A percentile compares a stretch with the other conserved stretches of the same genome.
Evolutionary conservation across 331 rosid species (phyloP).

Genomic region (Quercus tomentella): DNA sequence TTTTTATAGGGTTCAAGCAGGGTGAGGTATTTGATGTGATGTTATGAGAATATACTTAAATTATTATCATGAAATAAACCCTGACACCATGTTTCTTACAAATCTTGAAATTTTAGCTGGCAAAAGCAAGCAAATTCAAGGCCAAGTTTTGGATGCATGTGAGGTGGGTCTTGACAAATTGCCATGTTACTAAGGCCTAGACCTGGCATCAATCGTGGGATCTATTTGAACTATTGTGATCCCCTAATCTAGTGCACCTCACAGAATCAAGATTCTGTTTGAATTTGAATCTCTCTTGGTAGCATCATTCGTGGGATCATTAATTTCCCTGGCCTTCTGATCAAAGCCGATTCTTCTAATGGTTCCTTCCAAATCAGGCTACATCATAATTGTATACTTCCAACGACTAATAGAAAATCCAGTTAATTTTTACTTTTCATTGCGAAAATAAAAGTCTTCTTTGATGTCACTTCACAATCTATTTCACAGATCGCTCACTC

Average conservation of each 20-base stretch:
- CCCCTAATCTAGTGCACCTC: not conserved
- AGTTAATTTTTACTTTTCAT: not conserved
- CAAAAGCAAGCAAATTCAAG: slow-evolving; percentile 3
- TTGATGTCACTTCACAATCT: not conserved
- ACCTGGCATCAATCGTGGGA: not conserved
- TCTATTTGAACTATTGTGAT: not conserved
- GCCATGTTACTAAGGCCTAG: slow-evolving; percentile 1
- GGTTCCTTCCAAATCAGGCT: slow-evolving; percentile 19
- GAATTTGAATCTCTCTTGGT: not conserved
- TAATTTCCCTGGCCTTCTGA: not conserved
- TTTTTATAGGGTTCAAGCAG: slow-evolving; percentile 39
- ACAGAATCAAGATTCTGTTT: not conserved
- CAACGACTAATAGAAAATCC: not conserved
- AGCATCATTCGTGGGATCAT: not conserved
- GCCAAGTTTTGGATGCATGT: slow-evolving; percentile 33
- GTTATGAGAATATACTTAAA: not conserved
- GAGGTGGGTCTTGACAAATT: slow-evolving; percentile 12
- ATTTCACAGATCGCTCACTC: not conserved
- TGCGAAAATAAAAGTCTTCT: not conserved
- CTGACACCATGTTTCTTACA: slow-evolving; percentile 19
- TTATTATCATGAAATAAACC: not conserved
- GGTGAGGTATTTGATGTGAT: slow-evolving; percentile 3
- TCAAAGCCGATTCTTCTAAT: not conserved
- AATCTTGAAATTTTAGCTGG: slow-evolving; percentile 38
- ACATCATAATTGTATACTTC: not conserved